phyloP scores from a whole-genome alignment of 352 stramenopile genomes.

The Phytophthora litchii region DNA sequence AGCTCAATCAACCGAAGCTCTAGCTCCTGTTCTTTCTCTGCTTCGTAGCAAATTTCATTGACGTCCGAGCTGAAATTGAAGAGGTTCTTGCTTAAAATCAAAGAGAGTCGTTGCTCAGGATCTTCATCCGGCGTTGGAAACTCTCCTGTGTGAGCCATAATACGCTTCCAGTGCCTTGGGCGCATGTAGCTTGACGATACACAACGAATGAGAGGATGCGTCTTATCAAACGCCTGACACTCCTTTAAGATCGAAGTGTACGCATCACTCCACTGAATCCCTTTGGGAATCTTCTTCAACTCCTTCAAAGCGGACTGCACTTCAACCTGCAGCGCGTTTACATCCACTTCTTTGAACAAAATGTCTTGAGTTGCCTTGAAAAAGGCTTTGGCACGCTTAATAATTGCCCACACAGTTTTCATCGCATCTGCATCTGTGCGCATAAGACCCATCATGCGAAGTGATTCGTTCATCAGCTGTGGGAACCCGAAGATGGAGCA shows the following conservation, averaged over 20 bases:
- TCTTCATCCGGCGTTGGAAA: slow-evolving; percentile 95
- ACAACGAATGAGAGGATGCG: slow-evolving; percentile 78
- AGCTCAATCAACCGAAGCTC: slow-evolving; percentile 92
- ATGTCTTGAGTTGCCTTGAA: slow-evolving; percentile 75
- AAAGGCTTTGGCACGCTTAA: slow-evolving; percentile 79
- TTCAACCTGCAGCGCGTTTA: slow-evolving; percentile 95
- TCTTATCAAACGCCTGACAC: slow-evolving; percentile 87
- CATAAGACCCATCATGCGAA: slow-evolving; percentile 91
- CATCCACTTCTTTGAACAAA: slow-evolving; percentile 92
- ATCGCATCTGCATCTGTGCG: slow-evolving; percentile 73
- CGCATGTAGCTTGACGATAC: slow-evolving; percentile 91
- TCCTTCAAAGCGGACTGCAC: slow-evolving; percentile 94
- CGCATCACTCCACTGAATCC: slow-evolving; percentile 92
- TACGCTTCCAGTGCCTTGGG: slow-evolving; percentile 93
- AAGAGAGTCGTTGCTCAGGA: slow-evolving; percentile 88
- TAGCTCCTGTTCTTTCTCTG: slow-evolving; percentile 96
- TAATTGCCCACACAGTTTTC: slow-evolving; percentile 82
- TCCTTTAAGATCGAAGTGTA: slow-evolving; percentile 89
- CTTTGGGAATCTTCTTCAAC: slow-evolving; percentile 92
- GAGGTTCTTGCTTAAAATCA: slow-evolving; percentile 93
- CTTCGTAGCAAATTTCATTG: slow-evolving; percentile 97
- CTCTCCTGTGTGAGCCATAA: slow-evolving; percentile 89
- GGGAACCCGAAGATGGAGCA: slow-evolving; percentile 95
- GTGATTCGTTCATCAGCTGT: slow-evolving; percentile 91
- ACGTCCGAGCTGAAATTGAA: slow-evolving; percentile 95